Evolutionary conservation across 805 yeast genomes (phyloP), one percentile per base, ranked within the genome.

Genomic region (Hanseniaspora singularis): DNA sequence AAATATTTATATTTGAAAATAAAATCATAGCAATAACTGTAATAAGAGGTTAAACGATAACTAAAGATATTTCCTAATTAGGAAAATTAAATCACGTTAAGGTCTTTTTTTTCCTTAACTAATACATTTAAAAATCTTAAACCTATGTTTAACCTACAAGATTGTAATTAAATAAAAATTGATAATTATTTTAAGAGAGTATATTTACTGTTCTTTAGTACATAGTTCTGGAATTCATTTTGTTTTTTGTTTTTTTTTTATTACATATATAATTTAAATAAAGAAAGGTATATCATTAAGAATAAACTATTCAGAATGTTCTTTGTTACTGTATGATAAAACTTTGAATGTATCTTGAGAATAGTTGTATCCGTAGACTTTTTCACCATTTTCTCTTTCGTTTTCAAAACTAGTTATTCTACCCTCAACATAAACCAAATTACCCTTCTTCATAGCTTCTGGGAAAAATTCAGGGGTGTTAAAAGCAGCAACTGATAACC

Each of bases 401-500:
- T 24, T 26, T 12, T 27, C 40, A 31, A 18, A 18, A 23, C 18
- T 38, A 28, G 15, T 18, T 4, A 42, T 12, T 20, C 23, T 38
- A 24, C 47, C 47, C 15, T 43, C 47, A 37, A 43, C 40, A 10
- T 16, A 20, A 34, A 42, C 46, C 7, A 34, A 28, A 23, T 34
- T 34, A 12, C 46, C 46, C 22, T 27, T 42, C 12, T 42, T 33
- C 19, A 33, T 33, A 14, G 38, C 38, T 4, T 36, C 39, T 8
- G 30, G 30, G 30, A 36, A 36, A 15, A 36, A 36, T 10, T 36
- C 39, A 10, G 39, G 39, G 4, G 28, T 3, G 8, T n/a, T 36
- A 19, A 23, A 36, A 15, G 39, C 39, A n/a, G 30, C 4, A n/a
- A 36, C 26, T 12, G 38, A 19, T 3, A 33, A 4, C 38, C 38